These are phyloP conservation scores for Dittrichia graveolens DNA, from an alignment of 129 eudicot genomes.

Conservation along the genomic window DNA sequence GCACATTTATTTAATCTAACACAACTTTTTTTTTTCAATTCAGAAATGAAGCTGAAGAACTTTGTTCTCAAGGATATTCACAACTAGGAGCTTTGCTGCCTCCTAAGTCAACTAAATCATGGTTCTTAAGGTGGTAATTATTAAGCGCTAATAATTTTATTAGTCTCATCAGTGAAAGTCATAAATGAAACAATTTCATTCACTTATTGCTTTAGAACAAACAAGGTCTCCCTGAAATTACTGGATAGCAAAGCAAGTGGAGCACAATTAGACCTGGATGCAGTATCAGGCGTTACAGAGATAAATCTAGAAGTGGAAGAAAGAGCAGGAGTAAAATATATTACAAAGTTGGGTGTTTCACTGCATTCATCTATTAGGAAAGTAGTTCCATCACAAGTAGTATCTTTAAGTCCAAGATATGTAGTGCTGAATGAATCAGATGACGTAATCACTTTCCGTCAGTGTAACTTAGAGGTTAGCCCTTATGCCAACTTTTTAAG, in stretches of 20 bases:
- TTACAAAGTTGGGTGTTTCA: slow-evolving; percentile 80
- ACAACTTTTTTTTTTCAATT: slow-evolving; percentile 12
- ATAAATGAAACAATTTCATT: background rate
- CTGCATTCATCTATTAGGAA: slow-evolving; percentile 54
- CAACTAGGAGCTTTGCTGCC: slow-evolving; percentile 70
- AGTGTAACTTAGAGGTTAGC: slow-evolving; percentile 80
- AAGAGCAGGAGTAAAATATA: slow-evolving; percentile 42
- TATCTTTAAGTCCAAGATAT: slow-evolving; percentile 75
- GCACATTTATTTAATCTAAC: background rate
- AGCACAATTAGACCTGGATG: slow-evolving; percentile 77
- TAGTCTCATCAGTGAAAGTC: slow-evolving; percentile 5
- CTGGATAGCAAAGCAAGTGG: slow-evolving; percentile 60
- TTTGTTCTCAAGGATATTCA: slow-evolving; percentile 49
- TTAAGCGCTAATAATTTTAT: slow-evolving; percentile 1
- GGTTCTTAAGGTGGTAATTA: slow-evolving; percentile 78
- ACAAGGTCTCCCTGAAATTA: slow-evolving; percentile 64
- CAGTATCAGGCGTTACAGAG: slow-evolving; percentile 92
- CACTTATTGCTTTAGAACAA: slow-evolving; percentile 48
- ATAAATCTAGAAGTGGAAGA: slow-evolving; percentile 69
- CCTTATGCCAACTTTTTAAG: slow-evolving; percentile 1
- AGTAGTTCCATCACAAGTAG: slow-evolving; percentile 55
- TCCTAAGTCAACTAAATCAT: slow-evolving; percentile 73
- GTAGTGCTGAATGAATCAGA: slow-evolving; percentile 71
- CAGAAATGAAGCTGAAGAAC: slow-evolving; percentile 74
- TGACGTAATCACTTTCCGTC: slow-evolving; percentile 62